Evolutionary conservation across 352 stramenopile species (phyloP).

Genomic region (Phytopythium boreale): DNA sequence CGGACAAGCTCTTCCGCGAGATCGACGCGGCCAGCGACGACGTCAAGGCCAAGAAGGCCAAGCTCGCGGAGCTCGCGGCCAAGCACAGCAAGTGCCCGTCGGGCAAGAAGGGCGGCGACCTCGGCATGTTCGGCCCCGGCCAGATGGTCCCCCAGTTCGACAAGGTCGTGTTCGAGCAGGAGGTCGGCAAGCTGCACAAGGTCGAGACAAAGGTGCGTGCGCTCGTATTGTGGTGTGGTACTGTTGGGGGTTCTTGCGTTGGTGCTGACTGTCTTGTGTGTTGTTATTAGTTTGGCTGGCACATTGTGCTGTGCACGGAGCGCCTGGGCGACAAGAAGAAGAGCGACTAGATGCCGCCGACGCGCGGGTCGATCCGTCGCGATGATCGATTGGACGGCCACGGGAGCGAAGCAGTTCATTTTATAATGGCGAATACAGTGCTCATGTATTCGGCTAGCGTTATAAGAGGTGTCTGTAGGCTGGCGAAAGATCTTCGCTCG

Average conservation of each 20-base stretch:
- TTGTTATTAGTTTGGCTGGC: conserved; percentile 59
- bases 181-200: conserved; percentile 54
- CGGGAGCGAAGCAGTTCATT: background rate
- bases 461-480: background rate
- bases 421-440: conserved; percentile 4
- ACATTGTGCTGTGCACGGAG: conserved; percentile 70
- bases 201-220: conserved; percentile 48
- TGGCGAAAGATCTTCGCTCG: no score
- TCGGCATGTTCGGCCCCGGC: conserved; percentile 63
- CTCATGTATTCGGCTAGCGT: background rate
- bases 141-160: conserved; percentile 81
- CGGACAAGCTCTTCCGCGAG: conserved; percentile 53
- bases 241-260: background rate
- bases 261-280: conserved; percentile 5
- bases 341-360: conserved; percentile 20
- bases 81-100: conserved; percentile 58
- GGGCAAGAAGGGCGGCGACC: conserved; percentile 55
- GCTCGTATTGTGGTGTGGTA: background rate
- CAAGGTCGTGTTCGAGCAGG: conserved; percentile 55
- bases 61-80: conserved; percentile 49
- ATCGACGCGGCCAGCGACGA: conserved; percentile 41
- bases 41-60: conserved; percentile 31
- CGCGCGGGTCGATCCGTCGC: background rate
- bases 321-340: conserved; percentile 44
- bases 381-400: background rate